These are phyloP conservation scores for Termitomyces sp. DNA, from an alignment of 768 basidiomycete genomes.

Conservation along the genomic window DNA sequence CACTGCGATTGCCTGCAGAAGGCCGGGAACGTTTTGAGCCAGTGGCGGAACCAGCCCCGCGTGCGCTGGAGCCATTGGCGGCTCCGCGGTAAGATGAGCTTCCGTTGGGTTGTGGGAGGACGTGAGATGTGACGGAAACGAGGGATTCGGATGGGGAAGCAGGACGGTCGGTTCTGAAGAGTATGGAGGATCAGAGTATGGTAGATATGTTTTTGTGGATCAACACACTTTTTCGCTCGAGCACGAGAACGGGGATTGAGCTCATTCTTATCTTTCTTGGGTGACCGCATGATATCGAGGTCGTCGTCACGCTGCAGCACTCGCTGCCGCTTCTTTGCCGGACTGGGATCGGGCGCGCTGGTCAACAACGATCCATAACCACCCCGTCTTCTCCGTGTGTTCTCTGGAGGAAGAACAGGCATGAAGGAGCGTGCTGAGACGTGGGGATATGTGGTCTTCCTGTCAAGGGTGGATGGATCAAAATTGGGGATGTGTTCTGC, in stretches of 20 bases:
- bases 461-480: conserved; percentile 50
- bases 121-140: conserved; percentile 67
- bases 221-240: conserved; percentile 58
- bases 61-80: conserved; percentile 17
- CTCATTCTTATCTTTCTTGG: conserved; percentile 60
- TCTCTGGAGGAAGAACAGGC: conserved; percentile 57
- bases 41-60: conserved; percentile 8
- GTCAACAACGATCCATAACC: conserved; percentile 53
- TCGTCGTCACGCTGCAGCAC: conserved; percentile 58
- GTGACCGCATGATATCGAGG: conserved; percentile 52
- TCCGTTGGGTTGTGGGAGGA: conserved; percentile 36
- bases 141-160: conserved; percentile 73
- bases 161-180: conserved; percentile 54
- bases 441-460: conserved; percentile 73
- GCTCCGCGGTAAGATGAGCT: conserved; percentile 23
- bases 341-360: conserved; percentile 54
- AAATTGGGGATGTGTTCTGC: conserved; percentile 63
- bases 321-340: conserved; percentile 67
- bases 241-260: conserved; percentile 43
- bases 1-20: conserved; percentile 34
- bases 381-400: conserved; percentile 58
- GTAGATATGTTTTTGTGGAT: conserved; percentile 3
- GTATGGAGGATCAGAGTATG: conserved; percentile 1
- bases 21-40: conserved; percentile 40
- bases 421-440: conserved; percentile 66